Evolutionary conservation across 1,139 yeast genomes (phyloP).

Genomic region (Hemisphaericaspora lyxosophila): DNA sequence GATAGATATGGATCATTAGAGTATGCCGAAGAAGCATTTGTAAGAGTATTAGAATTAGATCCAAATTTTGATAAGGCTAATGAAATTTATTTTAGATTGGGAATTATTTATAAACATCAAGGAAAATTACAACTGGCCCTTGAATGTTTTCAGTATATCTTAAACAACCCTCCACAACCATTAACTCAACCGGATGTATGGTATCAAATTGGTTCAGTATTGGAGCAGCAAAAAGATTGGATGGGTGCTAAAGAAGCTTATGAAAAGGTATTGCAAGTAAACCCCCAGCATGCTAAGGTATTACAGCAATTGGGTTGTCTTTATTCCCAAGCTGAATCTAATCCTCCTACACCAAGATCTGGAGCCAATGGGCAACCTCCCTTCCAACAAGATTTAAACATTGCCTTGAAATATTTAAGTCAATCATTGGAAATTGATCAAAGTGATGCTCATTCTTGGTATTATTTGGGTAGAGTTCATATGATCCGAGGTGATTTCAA

Average conservation of each 20-base stretch:
- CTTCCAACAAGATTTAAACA: constrained; percentile 69
- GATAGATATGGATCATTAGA: constrained; percentile 95
- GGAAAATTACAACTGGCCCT: constrained; percentile 82
- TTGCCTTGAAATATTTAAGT: constrained; percentile 77
- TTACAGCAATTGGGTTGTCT: constrained; percentile 95
- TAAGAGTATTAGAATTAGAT: constrained; percentile 90
- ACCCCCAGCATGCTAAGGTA: constrained; percentile 93
- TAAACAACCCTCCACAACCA: constrained; percentile 91
- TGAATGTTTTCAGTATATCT: constrained; percentile 90
- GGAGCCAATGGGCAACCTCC: constrained; percentile 15
- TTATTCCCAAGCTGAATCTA: constrained; percentile 71
- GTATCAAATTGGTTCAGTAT: constrained; percentile 96
- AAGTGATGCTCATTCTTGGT: constrained; percentile 95
- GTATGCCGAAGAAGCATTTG: constrained; percentile 97
- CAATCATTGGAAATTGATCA: constrained; percentile 88
- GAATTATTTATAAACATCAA: constrained; percentile 96
- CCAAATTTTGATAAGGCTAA: constrained; percentile 95
- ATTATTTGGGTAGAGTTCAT: constrained; percentile 91
- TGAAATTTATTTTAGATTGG: constrained; percentile 92
- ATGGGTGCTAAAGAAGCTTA: constrained; percentile 92
- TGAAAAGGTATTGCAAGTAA: constrained; percentile 84
- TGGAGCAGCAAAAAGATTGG: constrained; percentile 93
- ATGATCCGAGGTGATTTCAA: constrained; percentile 95
- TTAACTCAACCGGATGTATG: constrained; percentile 95
- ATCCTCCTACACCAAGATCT: constrained; percentile 21